phyloP scores from a whole-genome alignment of 495 filamentous ascomycete species.

The Podospora tetraspora region DNA sequence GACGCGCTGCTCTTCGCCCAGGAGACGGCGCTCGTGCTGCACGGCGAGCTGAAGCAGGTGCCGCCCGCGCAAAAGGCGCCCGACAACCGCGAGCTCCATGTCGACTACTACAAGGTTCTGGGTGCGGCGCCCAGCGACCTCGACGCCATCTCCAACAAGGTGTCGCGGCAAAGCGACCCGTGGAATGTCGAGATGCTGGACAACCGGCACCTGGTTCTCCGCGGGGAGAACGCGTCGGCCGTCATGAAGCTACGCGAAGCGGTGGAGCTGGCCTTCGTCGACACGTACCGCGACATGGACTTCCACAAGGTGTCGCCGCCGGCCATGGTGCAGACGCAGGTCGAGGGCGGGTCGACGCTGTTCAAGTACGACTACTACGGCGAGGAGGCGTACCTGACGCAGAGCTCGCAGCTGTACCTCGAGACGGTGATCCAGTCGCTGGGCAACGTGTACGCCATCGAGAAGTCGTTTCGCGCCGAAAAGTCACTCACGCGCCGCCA shows the following conservation, averaged over 20 bases:
- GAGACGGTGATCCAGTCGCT: conserved; percentile 89
- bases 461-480: conserved; percentile 97
- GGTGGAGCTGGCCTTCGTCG: conserved; percentile 75
- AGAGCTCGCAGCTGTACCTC: conserved; percentile 96
- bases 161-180: conserved; percentile 63
- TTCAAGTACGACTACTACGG: conserved; percentile 95
- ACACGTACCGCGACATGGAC: conserved; percentile 71
- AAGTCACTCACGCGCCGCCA: conserved; percentile 93
- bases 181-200: conserved; percentile 79
- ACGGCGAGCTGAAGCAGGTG: conserved; percentile 83
- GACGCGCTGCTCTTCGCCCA: conserved; percentile 83
- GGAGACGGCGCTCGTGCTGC: conserved; percentile 82
- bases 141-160: conserved; percentile 89
- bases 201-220: conserved; percentile 85
- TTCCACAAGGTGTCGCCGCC: conserved; percentile 87
- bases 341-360: conserved; percentile 91
- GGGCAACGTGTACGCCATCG: conserved; percentile 94
- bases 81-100: conserved; percentile 85
- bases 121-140: conserved; percentile 74
- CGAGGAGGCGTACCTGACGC: conserved; percentile 88
- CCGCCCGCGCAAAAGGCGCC: conserved; percentile 75
- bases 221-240: conserved; percentile 79
- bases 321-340: conserved; percentile 97
- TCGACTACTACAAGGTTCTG: conserved; percentile 86
- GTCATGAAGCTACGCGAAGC: conserved; percentile 90